Evolutionary conservation across 306 rosid species (phyloP), one percentile per base, ranked within the genome.

Genomic region (Rosa lucieae): DNA sequence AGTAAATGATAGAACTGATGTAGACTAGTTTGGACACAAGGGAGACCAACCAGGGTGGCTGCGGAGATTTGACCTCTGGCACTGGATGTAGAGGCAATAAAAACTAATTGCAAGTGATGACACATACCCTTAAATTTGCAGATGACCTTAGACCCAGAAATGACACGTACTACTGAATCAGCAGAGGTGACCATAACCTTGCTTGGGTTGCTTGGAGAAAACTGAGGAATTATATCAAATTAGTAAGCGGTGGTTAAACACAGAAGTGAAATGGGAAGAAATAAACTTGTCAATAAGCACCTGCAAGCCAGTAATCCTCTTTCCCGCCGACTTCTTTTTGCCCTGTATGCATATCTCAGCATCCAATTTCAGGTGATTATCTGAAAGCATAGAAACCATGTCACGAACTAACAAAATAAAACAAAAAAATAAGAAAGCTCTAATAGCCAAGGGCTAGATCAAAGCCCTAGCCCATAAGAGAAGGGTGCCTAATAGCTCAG

Each of bases 231-330:
- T 15, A 29, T 67, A 63, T 15, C 44, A 71, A 47, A 61, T 81
- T 84, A 74, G 77, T 74, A 74, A 53, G 75, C 61, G 40, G 46
- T 37, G 62, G 55, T 70, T 35, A 51, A 58, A 55, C 35, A 53
- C 56, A 15, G 26, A 42, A 74, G 40, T 75, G 70, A 66, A 69
- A 37, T 26, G 20, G 40, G 52, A 75, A 78, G 72, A 11, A 77
- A 70, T 23, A 85, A 58, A 74, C 75, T 39, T 42, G 56, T 23
- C n/a, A 55, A 70, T 63, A 86, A 83, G 79, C 37, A 91, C 97
- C 93, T 91, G 88, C 84, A 91, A 86, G 76, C 94, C 90, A 43
- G 97, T 89, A 75, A 91, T 89, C 84, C 85, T 86, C 82, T 88
- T 91, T 59, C 89, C 88, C 0, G 79, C 76, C 5, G 93, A 77